Evolutionary conservation across 805 yeast species (phyloP), one percentile per base, ranked within the genome.

Genomic region (Yamadazyma sp.): DNA sequence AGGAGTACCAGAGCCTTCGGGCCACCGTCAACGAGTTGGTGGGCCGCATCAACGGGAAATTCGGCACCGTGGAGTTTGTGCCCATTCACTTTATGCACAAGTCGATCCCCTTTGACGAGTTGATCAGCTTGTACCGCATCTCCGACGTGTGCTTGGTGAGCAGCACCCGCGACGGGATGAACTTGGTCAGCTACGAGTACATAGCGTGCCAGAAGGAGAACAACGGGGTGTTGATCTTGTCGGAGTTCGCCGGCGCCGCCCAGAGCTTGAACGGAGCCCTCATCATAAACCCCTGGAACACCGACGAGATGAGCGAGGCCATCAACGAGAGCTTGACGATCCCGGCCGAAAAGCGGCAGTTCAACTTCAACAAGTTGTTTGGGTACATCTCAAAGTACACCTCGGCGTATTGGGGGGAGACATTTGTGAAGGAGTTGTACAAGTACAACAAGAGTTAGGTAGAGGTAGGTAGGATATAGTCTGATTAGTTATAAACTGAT

Each of bases 241-340:
- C 95, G 28, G 99, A 93, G 64, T 93, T 93, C 65, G 93, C 99
- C 0, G 99, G 99, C 33, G 99, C 99, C n/a, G 98, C 99, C 1
- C 99, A 93, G 64, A 84, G 95, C 1, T 70, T 93, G 46, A 91
- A 93, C 55, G 99, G 99, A 16, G 89, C 96, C 1, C 59, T 91
- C 10, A 79, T 93, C 42, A 95, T 93, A 14, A 93, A 93, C 55
- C 99, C 99, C 3, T 93, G 99, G 99, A 93, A 91, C 58, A 91
- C 90, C 15, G 99, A 93, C 49, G 99, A 93, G 50, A 63, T 91
- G 56, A 80, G 95, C 13, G 85, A 78, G 28, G 84, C 97, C 3
- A 83, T 91, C 38, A 73, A 82, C 54, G 96, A 89, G 56, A 82
- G 95, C 12, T 71, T 93, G 53, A 88, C 96, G 0, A 67, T 91